A percentile compares a stretch with the other conserved stretches of the same genome.
phyloP scores from a whole-genome alignment of 352 stramenopile species.

The Phytophthora syringae region DNA sequence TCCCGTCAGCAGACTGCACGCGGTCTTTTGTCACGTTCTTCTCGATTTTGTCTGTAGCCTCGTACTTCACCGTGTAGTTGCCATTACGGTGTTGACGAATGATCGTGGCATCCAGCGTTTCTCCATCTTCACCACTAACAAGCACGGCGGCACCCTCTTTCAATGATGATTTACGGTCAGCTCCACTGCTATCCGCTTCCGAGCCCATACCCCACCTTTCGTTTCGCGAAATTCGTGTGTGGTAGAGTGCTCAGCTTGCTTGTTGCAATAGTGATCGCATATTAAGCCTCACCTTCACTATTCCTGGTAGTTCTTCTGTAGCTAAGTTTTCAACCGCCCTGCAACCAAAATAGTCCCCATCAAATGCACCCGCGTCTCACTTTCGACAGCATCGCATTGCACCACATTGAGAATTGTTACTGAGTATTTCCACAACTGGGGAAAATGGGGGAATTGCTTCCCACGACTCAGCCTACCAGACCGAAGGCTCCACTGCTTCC shows the following conservation, averaged over 20 bases:
- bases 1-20: constrained; percentile 15
- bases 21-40: constrained; percentile 43
- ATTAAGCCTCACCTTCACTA: constrained; percentile 28
- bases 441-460: constrained; percentile 54
- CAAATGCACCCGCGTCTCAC: background rate
- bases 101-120: constrained; percentile 27
- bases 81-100: constrained; percentile 49
- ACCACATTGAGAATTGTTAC: background rate
- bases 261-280: constrained; percentile 6
- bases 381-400: background rate
- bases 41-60: constrained; percentile 37
- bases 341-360: constrained; percentile 28
- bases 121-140: constrained; percentile 27
- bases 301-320: constrained; percentile 11
- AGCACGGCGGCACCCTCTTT: constrained; percentile 19
- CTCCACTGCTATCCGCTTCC: constrained; percentile 18
- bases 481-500: constrained; percentile 10
- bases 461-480: constrained; percentile 35
- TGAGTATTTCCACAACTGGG: background rate
- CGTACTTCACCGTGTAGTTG: constrained; percentile 45
- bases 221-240: background rate
- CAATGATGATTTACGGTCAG: constrained; percentile 14
- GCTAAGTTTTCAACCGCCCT: constrained; percentile 17
- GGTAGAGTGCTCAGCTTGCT: background rate
- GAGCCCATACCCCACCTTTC: constrained; percentile 16